Base-by-base conservation (phyloP, 352 stramenopile species). In the Blastocystis sp. region DNA sequence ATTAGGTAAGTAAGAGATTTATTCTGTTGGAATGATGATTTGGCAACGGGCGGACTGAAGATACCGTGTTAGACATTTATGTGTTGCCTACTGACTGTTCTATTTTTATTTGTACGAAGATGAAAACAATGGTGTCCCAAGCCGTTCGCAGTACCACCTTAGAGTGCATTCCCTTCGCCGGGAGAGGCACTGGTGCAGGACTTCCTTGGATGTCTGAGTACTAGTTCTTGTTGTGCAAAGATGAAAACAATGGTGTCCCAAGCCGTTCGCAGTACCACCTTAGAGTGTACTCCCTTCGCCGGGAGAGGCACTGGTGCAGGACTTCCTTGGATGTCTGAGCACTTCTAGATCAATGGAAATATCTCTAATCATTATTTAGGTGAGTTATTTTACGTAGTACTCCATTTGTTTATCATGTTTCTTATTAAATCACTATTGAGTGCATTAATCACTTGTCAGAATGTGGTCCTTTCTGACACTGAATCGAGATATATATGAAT, bases 141-240 rank as follows among this genome's bases (percentile, higher is more conserved):
- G 40, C 68, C 68, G 59, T 79, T 79, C 68, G 68, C 68, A 79
- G 68, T 76, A 60, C 68, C 17, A 53, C 68, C 37, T 15, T 40
- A 79, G 68, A 79, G 44, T 79, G 68, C 4, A 48, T 53, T 33
- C 44, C 64, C 60, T 42, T 58, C 44, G 68, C 40, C 68, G 37
- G 19, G 44, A 24, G 13, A 30, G 6, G 44, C 68, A 57, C 44
- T 79, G 68, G 22, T 79, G 68, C 68, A 58, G 68, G 68, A 48
- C 59, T 79, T 79, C 68, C 68, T 79, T 79, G 68, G 68, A 79
- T 79, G 68, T 79, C 68, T 79, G 68, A 79, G 68, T 79, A 57
- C 68, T 40, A 9, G 0, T 30, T 48, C 3, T 48, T 48, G 2
- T 48, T 48, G 68, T 58, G 68, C 27, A 42, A 62, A 48, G 68